Percentiles rank a stretch among this genome's conserved stretches.
Evolutionary conservation across 2,329 filamentous ascomycete species (phyloP).

Genomic region (Fusarium sp.): DNA sequence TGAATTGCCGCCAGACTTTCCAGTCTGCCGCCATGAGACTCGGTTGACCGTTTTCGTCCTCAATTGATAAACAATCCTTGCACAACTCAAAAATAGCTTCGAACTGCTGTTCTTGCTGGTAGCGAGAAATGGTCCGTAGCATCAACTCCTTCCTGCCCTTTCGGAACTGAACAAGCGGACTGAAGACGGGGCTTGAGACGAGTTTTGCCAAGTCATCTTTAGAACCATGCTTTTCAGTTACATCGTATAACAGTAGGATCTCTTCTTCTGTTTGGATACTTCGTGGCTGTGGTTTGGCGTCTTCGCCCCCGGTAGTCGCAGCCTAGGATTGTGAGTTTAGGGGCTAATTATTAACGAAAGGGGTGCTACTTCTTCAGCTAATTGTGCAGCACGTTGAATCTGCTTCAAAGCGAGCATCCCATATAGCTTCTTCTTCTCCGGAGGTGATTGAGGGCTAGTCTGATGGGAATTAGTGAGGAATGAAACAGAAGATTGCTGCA

Average conservation of each 20-base stretch:
- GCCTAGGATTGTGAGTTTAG: conserved; percentile 24
- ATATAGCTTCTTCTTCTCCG: conserved; percentile 62
- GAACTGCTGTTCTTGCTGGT: conserved; percentile 55
- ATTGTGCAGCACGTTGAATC: conserved; percentile 60
- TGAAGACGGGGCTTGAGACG: conserved; percentile 51
- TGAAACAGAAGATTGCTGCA: background rate
- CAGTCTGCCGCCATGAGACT: conserved; percentile 59
- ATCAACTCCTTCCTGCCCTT: conserved; percentile 60
- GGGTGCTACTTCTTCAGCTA: conserved; percentile 55
- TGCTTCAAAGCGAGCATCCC: conserved; percentile 61
- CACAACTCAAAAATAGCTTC: conserved; percentile 55
- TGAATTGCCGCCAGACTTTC: conserved; percentile 52
- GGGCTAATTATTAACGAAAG: background rate
- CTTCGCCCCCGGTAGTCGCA: conserved; percentile 26
- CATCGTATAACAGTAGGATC: conserved; percentile 59
- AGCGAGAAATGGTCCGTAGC: conserved; percentile 51
- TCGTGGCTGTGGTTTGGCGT: conserved; percentile 41
- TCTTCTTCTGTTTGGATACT: conserved; percentile 60
- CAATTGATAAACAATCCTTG: conserved; percentile 52
- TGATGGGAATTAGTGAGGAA: conserved; percentile 37
- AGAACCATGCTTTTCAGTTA: conserved; percentile 56
- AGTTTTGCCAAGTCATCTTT: conserved; percentile 54
- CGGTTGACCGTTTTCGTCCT: conserved; percentile 50
- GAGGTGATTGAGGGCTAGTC: conserved; percentile 58
- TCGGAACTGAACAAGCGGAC: conserved; percentile 56